Base-by-base conservation (phyloP, 2,329 filamentous ascomycete species). In the Penicillium sp. region DNA sequence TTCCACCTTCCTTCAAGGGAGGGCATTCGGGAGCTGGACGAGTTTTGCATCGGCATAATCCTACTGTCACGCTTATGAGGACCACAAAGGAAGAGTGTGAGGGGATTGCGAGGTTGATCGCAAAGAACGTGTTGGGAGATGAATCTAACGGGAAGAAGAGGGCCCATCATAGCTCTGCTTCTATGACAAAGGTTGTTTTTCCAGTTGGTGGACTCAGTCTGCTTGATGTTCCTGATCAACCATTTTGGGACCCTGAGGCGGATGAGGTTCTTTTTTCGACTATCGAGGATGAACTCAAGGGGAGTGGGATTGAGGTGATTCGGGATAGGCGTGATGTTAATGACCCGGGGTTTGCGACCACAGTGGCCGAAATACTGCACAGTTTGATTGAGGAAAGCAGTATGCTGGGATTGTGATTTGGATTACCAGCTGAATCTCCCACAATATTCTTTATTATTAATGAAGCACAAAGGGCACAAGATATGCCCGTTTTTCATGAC, bases 11-110 rank as follows among this genome's bases (percentile, higher is more conserved):
- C 1, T 37, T 60, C 49, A 15, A 31, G 8, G 29, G 20, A 18
- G 44, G 37, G 23, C 22, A 14, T 3, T 64, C 70, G 2, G 75
- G 85, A 27, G 23, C 15, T 11, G 31, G 46, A 12, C 48, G 64
- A 31, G 76, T 76, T 20, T 69, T 89, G n/a, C 80, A 82, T 61
- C 81, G 84, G 64, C 87, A 90, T 66, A 90, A 89, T 64, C 79
- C 85, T 0, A 79, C 80, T 0, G 82, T 89, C 0, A 90, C 87
- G 0, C 65, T 90, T 29, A 84, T 90, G 79, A 75, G 88, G 22
- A 86, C 87, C 0, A 84, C 77, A 0, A 63, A 70, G n/a, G 77
- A 81, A 1, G 87, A 90, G 65, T 83, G 81, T 57, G 61, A 54
- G 23, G 66, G 75, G 42, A 77, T 89, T n/a, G 86, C 82, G 1